Evolutionary conservation across 169 alveolate species (phyloP), one percentile per base, ranked within the genome.

Genomic region (Perkinsus olseni): DNA sequence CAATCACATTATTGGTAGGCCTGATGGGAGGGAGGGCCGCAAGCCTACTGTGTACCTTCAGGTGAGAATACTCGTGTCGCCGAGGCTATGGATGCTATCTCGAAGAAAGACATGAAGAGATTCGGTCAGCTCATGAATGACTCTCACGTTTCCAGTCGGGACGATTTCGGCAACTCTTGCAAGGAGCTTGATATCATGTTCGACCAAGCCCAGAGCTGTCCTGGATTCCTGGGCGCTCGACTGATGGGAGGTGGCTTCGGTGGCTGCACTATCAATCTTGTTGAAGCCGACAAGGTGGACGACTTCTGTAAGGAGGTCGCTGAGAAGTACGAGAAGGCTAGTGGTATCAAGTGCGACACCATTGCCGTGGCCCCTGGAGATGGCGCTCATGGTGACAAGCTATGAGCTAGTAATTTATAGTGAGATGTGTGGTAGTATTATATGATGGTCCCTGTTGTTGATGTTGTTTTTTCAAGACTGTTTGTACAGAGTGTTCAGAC

Each of bases 171-270:
- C 13, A 91, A 91, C 92, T 38, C 74, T 36, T 91, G 92, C 74
- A 34, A 38, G 92, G 92, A 91, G 92, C 74, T 91, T 8, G 92
- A 91, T 40, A 38, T 38, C 38, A 91, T 91, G 92, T 38, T 91
- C 38, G 92, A 91, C 20, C 74, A 38, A 20, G 92, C 92, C 3
- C 37, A 36, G 74, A 21, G 38, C 6, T 91, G 92, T 24, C 92
- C 92, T 4, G 92, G 92, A 0, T 39, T 28, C 50, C 92, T 91
- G 17, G 92, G 92, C 0, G 92, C 92, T 38, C 92, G 92, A 1
- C 74, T 91, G 51, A 91, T 91, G 92, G 92, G 92, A 3, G 92
- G 92, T 8, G 92, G 92, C 4, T 91, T 91, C 92, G 92, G 92
- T 40, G 92, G 92, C 6, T 91, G 92, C 74, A 91, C 92, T n/a